phyloP scores from a whole-genome alignment of 495 filamentous ascomycete species.

The Hyaloscypha bicolor region DNA sequence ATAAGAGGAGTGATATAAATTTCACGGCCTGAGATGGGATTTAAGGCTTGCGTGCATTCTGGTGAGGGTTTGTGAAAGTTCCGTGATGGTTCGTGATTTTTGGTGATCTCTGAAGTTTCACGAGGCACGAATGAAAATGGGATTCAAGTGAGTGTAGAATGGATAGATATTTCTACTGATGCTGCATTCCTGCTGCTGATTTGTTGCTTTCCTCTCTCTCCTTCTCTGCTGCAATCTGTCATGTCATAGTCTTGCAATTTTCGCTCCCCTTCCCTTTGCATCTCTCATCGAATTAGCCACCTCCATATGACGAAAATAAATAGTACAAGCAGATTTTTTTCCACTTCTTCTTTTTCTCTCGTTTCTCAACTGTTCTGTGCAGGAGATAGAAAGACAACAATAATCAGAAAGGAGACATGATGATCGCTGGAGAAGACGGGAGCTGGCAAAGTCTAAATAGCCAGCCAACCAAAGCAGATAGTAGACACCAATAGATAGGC shows the following conservation, averaged over 20 bases:
- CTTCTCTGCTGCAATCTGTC: too few relatives aligned
- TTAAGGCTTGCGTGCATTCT: background rate
- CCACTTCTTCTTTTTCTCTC: background rate
- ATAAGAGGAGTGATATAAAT: too few relatives aligned
- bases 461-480: background rate
- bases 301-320: too few relatives aligned
- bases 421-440: background rate
- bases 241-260: background rate
- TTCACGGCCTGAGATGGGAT: too few relatives aligned
- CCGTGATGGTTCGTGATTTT: background rate
- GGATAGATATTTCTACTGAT: background rate
- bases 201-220: background rate
- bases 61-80: too few relatives aligned
- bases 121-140: too few relatives aligned
- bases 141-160: background rate
- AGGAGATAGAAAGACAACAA: background rate
- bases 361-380: constrained; percentile 11
- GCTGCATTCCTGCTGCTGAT: background rate
- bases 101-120: background rate
- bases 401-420: too few relatives aligned
- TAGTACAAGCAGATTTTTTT: too few relatives aligned
- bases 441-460: background rate
- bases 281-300: too few relatives aligned
- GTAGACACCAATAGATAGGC: constrained; percentile 5
- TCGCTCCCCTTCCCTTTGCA: background rate